Evolutionary conservation across 2,329 filamentous ascomycete genomes (phyloP).

Genomic region (Colletotrichum camelliae): DNA sequence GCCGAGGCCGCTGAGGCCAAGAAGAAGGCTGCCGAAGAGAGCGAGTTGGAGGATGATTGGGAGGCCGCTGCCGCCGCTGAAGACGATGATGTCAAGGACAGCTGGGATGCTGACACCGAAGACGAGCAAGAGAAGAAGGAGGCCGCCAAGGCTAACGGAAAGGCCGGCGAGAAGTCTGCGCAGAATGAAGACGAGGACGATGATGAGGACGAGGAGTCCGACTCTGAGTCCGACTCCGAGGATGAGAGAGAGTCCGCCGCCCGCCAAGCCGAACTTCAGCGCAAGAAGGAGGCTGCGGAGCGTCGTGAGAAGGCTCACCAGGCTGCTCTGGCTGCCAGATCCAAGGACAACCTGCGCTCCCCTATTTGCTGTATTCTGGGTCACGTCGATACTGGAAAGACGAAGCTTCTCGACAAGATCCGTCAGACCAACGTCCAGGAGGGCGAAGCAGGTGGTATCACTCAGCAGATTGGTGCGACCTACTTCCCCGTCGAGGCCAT

Average conservation of each 20-base stretch:
- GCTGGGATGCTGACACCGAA: conserved; percentile 88
- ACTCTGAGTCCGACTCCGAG: conserved; percentile 52
- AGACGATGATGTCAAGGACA: conserved; percentile 84
- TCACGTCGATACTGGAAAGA: conserved; percentile 99
- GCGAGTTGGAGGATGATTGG: conserved; percentile 83
- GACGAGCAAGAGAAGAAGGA: conserved; percentile 62
- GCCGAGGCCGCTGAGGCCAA: conserved; percentile 59
- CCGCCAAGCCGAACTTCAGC: conserved; percentile 73
- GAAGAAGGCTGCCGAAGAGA: conserved; percentile 58
- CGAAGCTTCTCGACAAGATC: conserved; percentile 98
- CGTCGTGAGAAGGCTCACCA: conserved; percentile 89
- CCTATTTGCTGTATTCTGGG: conserved; percentile 99
- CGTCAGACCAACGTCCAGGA: conserved; percentile 98
- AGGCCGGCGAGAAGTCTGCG: conserved; percentile 25
- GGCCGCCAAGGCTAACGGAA: conserved; percentile 29
- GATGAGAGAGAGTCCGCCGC: conserved; percentile 80
- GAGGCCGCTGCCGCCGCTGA: conserved; percentile 80
- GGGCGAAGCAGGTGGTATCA: conserved; percentile 98
- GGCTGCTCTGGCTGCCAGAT: conserved; percentile 87
- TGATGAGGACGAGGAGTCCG: conserved; percentile 57
- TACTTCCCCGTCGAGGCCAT: conserved; percentile 98
- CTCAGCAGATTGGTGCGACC: conserved; percentile 98
- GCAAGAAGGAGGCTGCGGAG: conserved; percentile 88
- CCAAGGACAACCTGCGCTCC: conserved; percentile 92
- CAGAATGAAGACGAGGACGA: conserved; percentile 55